phyloP scores from a whole-genome alignment of 1,284 basidiomycete species.

The Cryptococcus deneoformans region DNA sequence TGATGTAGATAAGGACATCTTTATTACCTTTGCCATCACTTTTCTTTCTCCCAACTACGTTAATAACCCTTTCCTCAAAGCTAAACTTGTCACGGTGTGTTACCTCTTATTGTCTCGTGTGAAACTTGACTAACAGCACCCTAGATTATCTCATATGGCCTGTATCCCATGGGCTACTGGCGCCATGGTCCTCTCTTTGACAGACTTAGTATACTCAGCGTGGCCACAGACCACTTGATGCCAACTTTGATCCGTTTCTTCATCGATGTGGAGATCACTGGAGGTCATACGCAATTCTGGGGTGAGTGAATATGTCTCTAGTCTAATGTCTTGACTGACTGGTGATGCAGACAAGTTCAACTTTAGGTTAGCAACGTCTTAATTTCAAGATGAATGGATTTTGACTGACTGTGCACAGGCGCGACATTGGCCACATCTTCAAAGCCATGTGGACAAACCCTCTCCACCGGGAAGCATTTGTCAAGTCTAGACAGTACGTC shows the following conservation, averaged over 20 bases:
- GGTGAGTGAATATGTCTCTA: slow-evolving; percentile 57
- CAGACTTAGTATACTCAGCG: slow-evolving; percentile 74
- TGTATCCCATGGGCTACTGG: slow-evolving; percentile 71
- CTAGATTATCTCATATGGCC: slow-evolving; percentile 79
- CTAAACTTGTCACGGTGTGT: slow-evolving; percentile 90
- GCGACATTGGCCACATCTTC: slow-evolving; percentile 80
- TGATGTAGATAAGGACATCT: slow-evolving; percentile 75
- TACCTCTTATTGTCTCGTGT: background rate
- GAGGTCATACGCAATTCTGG: slow-evolving; percentile 94
- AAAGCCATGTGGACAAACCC: slow-evolving; percentile 88
- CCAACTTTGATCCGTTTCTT: slow-evolving; percentile 92
- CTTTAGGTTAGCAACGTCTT: background rate
- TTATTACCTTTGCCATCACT: slow-evolving; percentile 86
- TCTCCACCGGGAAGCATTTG: slow-evolving; percentile 76
- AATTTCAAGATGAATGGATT: slow-evolving; percentile 9
- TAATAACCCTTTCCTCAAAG: slow-evolving; percentile 97
- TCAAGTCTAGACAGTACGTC: slow-evolving; percentile 68
- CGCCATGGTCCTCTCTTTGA: slow-evolving; percentile 76
- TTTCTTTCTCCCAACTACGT: slow-evolving; percentile 97
- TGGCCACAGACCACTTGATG: slow-evolving; percentile 87
- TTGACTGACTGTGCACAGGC: slow-evolving; percentile 46
- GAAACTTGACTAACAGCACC: background rate
- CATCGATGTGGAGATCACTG: slow-evolving; percentile 96
- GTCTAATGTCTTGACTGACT: background rate
- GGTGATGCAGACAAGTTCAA: slow-evolving; percentile 8